Conservation (phyloP, 163 green algal genomes). For the Scenedesmus sp. region DNA sequence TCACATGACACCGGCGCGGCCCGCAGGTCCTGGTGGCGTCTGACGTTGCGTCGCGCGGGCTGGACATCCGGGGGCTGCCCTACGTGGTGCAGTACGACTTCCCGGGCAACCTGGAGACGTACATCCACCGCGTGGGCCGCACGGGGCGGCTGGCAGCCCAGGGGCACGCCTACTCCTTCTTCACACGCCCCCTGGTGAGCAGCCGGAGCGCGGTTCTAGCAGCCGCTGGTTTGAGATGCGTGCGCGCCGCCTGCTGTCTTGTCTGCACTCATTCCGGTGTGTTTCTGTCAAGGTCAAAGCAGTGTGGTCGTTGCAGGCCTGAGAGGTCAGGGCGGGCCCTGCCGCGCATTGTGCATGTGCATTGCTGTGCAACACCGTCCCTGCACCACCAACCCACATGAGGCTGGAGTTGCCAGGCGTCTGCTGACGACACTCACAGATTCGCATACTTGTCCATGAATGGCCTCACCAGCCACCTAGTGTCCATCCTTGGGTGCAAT, state of each 20-base stretch:
- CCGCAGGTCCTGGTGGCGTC: conserved; percentile 90
- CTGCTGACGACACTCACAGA: too few species aligned
- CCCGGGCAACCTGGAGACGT: conserved; percentile 87
- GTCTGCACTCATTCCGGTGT: conserved; percentile 92
- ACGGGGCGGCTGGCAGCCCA: conserved; percentile 86
- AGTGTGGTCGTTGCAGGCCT: too few species aligned
- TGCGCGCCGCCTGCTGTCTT: too few species aligned
- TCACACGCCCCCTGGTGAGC: conserved; percentile 89
- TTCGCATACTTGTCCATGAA: too few species aligned
- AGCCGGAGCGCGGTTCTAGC: neutral
- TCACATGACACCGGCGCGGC: neutral
- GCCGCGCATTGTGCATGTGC: neutral
- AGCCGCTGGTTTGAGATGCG: too few species aligned
- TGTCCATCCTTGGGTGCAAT: too few species aligned
- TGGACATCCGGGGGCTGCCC: conserved; percentile 88
- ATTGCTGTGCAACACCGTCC: neutral
- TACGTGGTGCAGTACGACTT: conserved; percentile 97
- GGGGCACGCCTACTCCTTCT: conserved; percentile 91
- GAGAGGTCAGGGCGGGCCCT: too few species aligned
- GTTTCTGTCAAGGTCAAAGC: too few species aligned
- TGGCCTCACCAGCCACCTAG: too few species aligned
- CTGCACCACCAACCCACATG: too few species aligned
- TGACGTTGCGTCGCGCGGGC: conserved; percentile 90
- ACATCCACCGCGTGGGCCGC: conserved; percentile 92
- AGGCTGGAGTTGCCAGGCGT: too few species aligned